Evolutionary conservation across 139 green algal species (phyloP), one percentile per base, ranked within the genome.

Genomic region (Edaphochlamys debaryana): DNA sequence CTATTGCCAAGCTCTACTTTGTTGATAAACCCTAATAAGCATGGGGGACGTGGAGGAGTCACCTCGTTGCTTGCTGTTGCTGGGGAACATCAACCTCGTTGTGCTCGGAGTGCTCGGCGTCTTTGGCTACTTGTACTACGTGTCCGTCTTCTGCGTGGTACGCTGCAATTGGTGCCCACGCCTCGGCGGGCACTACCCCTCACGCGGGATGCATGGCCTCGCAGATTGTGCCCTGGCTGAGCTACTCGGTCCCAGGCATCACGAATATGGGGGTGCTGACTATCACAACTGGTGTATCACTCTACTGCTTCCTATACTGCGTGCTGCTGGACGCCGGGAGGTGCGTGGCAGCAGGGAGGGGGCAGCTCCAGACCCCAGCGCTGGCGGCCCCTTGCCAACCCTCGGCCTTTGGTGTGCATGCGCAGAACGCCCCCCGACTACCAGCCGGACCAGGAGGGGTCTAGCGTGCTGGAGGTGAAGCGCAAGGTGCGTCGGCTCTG

Each of bases 181-280:
- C n/a, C 45, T 13, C 45, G 45, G 11, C 45, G 9, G 45, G 11
- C 45, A 9, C 45, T 13, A 22, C 45, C 45, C 45, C 45, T 54
- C 45, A n/a, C n/a, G n/a, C n/a, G n/a, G n/a, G n/a, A n/a, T n/a
- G n/a, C 45, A 54, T 54, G 45, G 45, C 45, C 45, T 13, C 45
- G 45, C 91, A 96, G 92, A 88, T 96, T 30, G 42, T 96, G 20
- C 91, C 93, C n/a, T 94, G 89, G 87, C 79, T 94, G 5, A 89
- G 72, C 48, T 94, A 90, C 83, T 91, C 75, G 3, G 93, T 95
- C 4, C 90, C 93, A 0, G 94, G 94, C 9, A 84, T 93, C 36
- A 76, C 84, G 4, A 90, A 97, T 67, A 74, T 95, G 66, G 30
- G 79, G 23, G 36, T 90, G 7, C 77, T 97, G 2, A 88, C 89